Base-by-base conservation (phyloP, 2,329 filamentous ascomycete species). In the Thelonectria rubi region DNA sequence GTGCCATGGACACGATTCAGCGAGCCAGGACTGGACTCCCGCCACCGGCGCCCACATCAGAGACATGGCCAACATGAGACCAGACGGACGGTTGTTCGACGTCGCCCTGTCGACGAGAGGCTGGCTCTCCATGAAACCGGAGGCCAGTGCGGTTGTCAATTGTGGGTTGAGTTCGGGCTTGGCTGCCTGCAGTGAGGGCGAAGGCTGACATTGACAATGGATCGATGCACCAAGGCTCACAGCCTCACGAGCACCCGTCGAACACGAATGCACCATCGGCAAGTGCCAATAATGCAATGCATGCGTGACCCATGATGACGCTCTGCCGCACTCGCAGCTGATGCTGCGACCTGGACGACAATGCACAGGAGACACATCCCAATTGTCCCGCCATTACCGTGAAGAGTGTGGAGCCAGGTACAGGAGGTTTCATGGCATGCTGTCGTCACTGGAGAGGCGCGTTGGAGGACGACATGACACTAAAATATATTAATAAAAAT, bases 181-280 rank as follows among this genome's bases (percentile, higher is more conserved):
- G 58, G 48, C 48, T 43, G 53, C 34, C 53, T 61, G 47, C 21
- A 24, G 21, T 56, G 40, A 56, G 42, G 52, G 52, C 46, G 52
- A 40, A 32, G 30, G 17, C 58, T 55, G 46, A 45, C 26, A 30
- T 37, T 50, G 49, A 4, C 4, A 24, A 24, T 7, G 21, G 21
- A 24, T 24, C 42, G 46, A 51, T 51, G 50, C 51, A 55, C 51
- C 46, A 55, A 60, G 20, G 42, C 9, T 15, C 17, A 21, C 20
- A 46, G 42, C 42, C 40, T 46, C 42, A 47, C 52, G 43, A 14
- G 26, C 32, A 5, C n/a, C 10, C 34, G n/a, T n/a, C n/a, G n/a
- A n/a, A n/a, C n/a, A n/a, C n/a, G n/a, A n/a, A n/a, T n/a, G n/a
- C n/a, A n/a, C n/a, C n/a, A n/a, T n/a, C n/a, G n/a, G n/a, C n/a